A percentile compares a stretch with the other conserved stretches of the same genome.
These are phyloP conservation scores for Nannizzia gypsea DNA, from an alignment of 2,329 filamentous ascomycete genomes.

Conservation along the genomic window DNA sequence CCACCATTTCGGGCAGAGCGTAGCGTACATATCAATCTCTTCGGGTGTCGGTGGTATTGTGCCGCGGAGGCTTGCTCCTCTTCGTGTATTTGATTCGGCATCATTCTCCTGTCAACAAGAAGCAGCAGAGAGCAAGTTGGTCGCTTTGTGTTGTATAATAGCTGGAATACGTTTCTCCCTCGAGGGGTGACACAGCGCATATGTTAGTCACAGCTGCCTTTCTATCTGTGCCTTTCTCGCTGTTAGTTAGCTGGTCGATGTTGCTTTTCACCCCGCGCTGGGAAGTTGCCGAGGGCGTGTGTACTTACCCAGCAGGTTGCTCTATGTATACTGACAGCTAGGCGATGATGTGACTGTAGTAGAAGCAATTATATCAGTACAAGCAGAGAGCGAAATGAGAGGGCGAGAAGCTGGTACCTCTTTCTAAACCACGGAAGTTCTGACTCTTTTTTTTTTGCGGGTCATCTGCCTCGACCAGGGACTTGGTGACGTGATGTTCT, in stretches of 20 bases:
- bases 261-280: neutral
- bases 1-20: conserved; percentile 24
- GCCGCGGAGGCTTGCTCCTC: neutral
- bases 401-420: too few species aligned
- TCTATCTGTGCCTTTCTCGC: neutral
- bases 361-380: too few species aligned
- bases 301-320: too few species aligned
- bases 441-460: too few species aligned
- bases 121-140: neutral
- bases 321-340: too few species aligned
- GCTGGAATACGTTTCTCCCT: neutral
- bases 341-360: too few species aligned
- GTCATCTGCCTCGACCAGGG: too few species aligned
- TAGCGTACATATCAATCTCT: conserved; percentile 31
- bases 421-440: too few species aligned
- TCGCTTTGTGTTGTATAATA: neutral
- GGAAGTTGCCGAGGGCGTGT: too few species aligned
- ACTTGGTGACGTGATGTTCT: too few species aligned
- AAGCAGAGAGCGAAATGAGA: too few species aligned
- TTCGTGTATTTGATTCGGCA: neutral
- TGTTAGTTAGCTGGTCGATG: neutral
- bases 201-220: neutral
- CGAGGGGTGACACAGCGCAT: neutral
- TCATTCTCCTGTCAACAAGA: conserved; percentile 1
- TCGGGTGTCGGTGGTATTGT: conserved; percentile 20